phyloP scores from a whole-genome alignment of 352 stramenopile species.

The Globisporangium recalcitrans region DNA sequence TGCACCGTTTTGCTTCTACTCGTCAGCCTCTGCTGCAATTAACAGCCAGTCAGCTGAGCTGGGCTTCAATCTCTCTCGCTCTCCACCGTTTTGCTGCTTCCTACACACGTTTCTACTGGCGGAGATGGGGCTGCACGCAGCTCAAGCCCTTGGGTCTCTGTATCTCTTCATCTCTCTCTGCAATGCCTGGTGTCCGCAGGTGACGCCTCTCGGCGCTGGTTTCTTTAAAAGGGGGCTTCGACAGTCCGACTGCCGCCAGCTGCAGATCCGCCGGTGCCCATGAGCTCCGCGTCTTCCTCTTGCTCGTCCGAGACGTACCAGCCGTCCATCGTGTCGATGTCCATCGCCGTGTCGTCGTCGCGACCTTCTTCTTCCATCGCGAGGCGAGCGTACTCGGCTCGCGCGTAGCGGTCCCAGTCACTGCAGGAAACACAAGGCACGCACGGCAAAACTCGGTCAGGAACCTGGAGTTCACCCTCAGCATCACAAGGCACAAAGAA shows the following conservation, averaged over 20 bases:
- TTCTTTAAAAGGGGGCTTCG: constrained; percentile 59
- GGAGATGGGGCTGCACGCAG: not conserved
- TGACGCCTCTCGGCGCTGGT: not conserved
- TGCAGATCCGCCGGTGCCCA: constrained; percentile 20
- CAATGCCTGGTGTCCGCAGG: not conserved
- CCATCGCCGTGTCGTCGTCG: constrained; percentile 85
- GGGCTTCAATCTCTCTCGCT: not conserved
- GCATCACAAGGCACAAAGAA: too few relatives aligned
- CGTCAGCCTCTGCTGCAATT: not conserved
- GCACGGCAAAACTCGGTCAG: not conserved
- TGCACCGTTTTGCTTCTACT: not conserved
- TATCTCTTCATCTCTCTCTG: not conserved
- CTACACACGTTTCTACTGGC: not conserved
- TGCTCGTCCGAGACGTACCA: constrained; percentile 86
- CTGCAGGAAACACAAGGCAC: constrained; percentile 20
- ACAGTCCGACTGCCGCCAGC: constrained; percentile 46
- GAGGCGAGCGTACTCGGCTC: constrained; percentile 94
- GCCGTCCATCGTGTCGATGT: constrained; percentile 87
- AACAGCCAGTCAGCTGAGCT: not conserved
- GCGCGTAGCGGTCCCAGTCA: constrained; percentile 98
- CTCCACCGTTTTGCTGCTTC: not conserved
- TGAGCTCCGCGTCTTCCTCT: constrained; percentile 62
- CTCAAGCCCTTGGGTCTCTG: not conserved
- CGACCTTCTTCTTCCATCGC: constrained; percentile 96
- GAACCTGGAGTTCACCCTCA: too few relatives aligned